Evolutionary conservation across 768 basidiomycete species (phyloP).

Genomic region (Krasilnikovozyma curviuscula): DNA sequence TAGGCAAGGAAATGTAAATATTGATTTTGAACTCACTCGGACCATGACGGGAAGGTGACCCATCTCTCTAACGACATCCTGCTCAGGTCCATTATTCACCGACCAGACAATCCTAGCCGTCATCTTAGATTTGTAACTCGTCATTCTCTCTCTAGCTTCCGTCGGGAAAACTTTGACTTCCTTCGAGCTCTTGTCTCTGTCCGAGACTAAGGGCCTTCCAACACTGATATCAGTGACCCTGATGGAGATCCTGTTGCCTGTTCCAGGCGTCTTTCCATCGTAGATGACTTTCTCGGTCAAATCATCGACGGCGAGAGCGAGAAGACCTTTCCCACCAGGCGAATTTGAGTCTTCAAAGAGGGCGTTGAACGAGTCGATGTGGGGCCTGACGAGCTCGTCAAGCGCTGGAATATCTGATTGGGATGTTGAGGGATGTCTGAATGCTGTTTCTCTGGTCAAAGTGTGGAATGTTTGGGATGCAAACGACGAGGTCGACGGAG

Average conservation of each 20-base stretch:
- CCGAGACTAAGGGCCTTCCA: conserved; percentile 65
- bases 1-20: not conserved
- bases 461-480: conserved; percentile 43
- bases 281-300: conserved; percentile 85
- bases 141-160: conserved; percentile 86
- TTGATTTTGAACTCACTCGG: conserved; percentile 41
- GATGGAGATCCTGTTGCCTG: conserved; percentile 72
- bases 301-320: conserved; percentile 59
- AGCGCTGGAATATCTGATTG: conserved; percentile 57
- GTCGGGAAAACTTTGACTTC: conserved; percentile 70
- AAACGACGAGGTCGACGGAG: conserved; percentile 1
- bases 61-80: conserved; percentile 58
- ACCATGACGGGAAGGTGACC: conserved; percentile 94
- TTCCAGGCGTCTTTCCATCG: conserved; percentile 41
- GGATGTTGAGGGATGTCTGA: conserved; percentile 51
- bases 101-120: conserved; percentile 69
- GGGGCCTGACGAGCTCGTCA: conserved; percentile 81
- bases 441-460: conserved; percentile 53
- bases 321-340: conserved; percentile 49
- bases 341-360: conserved; percentile 58
- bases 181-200: conserved; percentile 51
- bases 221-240: conserved; percentile 75
- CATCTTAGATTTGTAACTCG: conserved; percentile 82
- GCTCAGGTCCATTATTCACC: conserved; percentile 47
- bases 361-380: conserved; percentile 90